phyloP scores from a whole-genome alignment of 208 protist species.

The Leishmania lainsoni region DNA sequence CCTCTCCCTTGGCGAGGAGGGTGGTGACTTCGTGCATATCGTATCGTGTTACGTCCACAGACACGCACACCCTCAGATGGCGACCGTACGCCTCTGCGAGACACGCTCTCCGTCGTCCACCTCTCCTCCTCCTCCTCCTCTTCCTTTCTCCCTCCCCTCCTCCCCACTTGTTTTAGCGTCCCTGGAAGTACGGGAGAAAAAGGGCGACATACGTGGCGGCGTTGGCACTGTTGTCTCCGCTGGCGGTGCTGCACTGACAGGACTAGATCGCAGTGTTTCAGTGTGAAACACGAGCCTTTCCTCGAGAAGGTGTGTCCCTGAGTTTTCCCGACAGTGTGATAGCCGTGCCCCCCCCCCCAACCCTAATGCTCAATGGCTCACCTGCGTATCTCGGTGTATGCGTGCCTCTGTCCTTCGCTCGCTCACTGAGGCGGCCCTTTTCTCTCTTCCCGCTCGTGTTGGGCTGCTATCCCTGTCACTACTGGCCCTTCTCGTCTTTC shows the following conservation, averaged over 20 bases:
- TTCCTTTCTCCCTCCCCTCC: not conserved
- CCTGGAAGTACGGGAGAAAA: not conserved
- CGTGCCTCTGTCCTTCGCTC: not conserved
- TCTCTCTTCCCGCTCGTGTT: constrained; percentile 15
- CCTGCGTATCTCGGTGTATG: not conserved
- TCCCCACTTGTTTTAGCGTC: not conserved
- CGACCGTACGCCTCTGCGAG: not conserved
- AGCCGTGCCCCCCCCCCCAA: not conserved
- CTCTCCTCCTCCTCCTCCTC: not conserved
- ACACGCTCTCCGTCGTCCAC: not conserved
- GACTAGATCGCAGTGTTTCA: not conserved
- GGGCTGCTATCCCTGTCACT: not conserved
- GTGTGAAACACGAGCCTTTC: not conserved
- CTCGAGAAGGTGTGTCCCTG: not conserved
- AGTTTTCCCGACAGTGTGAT: not conserved
- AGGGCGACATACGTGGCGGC: not conserved
- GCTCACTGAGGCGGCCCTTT: constrained; percentile 1
- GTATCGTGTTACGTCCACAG: not conserved
- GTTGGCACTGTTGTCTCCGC: not conserved
- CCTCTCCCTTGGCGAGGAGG: not conserved
- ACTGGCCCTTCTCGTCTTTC: not conserved
- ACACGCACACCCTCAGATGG: not conserved
- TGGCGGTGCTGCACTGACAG: not conserved
- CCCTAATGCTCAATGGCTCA: not conserved
- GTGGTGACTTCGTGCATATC: not conserved